Evolutionary conservation across 1,284 basidiomycete genomes (phyloP).

Genomic region (Cystobasidiaceae sp.): DNA sequence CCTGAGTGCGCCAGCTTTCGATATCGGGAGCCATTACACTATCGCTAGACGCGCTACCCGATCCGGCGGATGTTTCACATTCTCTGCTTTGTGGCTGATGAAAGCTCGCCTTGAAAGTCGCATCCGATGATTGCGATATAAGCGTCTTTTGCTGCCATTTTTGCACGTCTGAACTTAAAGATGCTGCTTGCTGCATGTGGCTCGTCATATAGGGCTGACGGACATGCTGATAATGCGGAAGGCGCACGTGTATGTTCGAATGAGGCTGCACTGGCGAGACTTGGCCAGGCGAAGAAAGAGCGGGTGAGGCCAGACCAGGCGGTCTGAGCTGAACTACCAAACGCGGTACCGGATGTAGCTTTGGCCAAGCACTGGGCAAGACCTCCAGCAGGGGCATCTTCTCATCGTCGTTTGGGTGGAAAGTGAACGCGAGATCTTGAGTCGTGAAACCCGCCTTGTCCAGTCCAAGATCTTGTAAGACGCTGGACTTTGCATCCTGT

Average conservation of each 20-base stretch:
- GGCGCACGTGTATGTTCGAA: no score
- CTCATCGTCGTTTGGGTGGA: not conserved
- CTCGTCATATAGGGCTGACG: not conserved
- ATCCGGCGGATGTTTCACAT: no score
- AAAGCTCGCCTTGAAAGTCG: no score
- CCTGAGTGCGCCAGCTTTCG: no score
- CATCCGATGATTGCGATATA: no score
- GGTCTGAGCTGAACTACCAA: not conserved
- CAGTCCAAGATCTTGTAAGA: constrained; percentile 5
- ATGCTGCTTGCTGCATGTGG: no score
- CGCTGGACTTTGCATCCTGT: constrained; percentile 24
- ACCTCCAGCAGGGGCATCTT: not conserved
- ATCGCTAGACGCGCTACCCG: no score
- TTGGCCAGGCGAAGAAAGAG: not conserved
- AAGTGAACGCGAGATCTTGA: constrained; percentile 8
- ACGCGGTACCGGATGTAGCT: constrained; percentile 6
- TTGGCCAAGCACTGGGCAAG: constrained; percentile 10
- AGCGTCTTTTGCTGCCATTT: no score
- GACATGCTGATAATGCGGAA: not conserved
- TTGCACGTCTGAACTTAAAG: no score
- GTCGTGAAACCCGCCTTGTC: not conserved
- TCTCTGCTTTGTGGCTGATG: no score
- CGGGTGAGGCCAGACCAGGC: not conserved
- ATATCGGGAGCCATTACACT: no score
- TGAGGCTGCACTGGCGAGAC: no score